Percentiles rank a stretch among this genome's conserved stretches.
Conservation (phyloP, 2,329 filamentous ascomycete genomes). For the Fusarium sp. region DNA sequence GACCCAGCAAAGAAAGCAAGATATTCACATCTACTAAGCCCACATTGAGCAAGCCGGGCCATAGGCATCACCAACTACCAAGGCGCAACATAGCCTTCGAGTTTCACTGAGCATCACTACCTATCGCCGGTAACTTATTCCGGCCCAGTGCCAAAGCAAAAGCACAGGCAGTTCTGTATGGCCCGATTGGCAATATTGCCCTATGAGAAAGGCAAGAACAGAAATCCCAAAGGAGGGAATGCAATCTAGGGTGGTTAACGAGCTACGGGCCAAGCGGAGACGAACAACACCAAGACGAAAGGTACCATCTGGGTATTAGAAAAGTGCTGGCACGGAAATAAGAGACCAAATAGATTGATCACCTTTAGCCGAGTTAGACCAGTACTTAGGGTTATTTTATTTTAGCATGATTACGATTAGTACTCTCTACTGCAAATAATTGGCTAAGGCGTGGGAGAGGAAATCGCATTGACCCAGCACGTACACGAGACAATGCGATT, state of each 20-base stretch:
- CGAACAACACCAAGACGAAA: constrained; percentile 59
- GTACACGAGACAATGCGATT: not conserved
- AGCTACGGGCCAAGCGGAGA: constrained; percentile 68
- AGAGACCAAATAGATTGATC: not conserved
- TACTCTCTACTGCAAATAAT: not conserved
- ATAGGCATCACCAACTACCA: constrained; percentile 66
- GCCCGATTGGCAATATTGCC: constrained; percentile 83
- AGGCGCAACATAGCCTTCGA: constrained; percentile 61
- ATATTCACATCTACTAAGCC: accelerated
- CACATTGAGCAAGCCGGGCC: constrained; percentile 52
- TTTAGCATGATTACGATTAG: not conserved
- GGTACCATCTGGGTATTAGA: constrained; percentile 40
- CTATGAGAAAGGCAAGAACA: constrained; percentile 94
- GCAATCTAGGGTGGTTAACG: constrained; percentile 71
- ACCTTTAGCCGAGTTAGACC: accelerated
- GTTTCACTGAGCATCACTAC: accelerated
- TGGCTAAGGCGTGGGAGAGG: not conserved
- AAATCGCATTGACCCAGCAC: not conserved
- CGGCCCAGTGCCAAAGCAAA: constrained; percentile 80
- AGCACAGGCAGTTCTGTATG: constrained; percentile 80
- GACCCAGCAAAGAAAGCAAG: constrained; percentile 53
- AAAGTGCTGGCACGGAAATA: accelerated
- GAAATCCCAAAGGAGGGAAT: constrained; percentile 62
- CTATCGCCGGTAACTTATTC: not conserved
- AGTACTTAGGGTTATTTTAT: accelerated